Evolutionary conservation across 148 eudicot species (phyloP).

Genomic region (Nepenthes gracilis): DNA sequence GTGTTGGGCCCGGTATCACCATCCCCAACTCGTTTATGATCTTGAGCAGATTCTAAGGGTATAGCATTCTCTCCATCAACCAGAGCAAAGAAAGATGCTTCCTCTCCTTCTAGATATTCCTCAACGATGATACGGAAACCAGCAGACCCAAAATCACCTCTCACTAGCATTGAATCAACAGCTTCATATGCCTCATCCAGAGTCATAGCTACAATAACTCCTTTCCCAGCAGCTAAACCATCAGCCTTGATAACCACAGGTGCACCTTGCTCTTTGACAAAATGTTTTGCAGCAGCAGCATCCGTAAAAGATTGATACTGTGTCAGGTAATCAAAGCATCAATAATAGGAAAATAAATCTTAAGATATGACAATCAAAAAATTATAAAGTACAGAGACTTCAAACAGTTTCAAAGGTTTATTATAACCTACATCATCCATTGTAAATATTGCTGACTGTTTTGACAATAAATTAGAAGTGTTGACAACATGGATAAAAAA

Average conservation of each 20-base stretch:
- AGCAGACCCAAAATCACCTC: slow-evolving; percentile 60
- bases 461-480: too few relatives aligned
- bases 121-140: slow-evolving; percentile 74
- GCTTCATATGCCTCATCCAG: slow-evolving; percentile 76
- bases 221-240: slow-evolving; percentile 96
- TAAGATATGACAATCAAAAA: too few relatives aligned
- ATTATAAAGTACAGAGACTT: neutral
- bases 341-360: neutral
- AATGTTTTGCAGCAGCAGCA: slow-evolving; percentile 67
- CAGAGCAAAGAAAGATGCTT: slow-evolving; percentile 86
- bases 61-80: slow-evolving; percentile 90
- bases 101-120: slow-evolving; percentile 91
- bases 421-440: too few relatives aligned
- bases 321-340: slow-evolving; percentile 14
- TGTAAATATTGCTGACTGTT: too few relatives aligned
- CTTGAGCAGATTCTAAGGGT: slow-evolving; percentile 92
- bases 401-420: too few relatives aligned
- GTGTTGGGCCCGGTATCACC: slow-evolving; percentile 93
- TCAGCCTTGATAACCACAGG: slow-evolving; percentile 92
- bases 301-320: slow-evolving; percentile 85
- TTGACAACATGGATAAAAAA: too few relatives aligned
- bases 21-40: slow-evolving; percentile 93
- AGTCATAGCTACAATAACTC: slow-evolving; percentile 84
- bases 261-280: slow-evolving; percentile 71
- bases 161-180: slow-evolving; percentile 81